Conservation (phyloP, 2,329 filamentous ascomycete species). For the Pyricularia sp. region DNA sequence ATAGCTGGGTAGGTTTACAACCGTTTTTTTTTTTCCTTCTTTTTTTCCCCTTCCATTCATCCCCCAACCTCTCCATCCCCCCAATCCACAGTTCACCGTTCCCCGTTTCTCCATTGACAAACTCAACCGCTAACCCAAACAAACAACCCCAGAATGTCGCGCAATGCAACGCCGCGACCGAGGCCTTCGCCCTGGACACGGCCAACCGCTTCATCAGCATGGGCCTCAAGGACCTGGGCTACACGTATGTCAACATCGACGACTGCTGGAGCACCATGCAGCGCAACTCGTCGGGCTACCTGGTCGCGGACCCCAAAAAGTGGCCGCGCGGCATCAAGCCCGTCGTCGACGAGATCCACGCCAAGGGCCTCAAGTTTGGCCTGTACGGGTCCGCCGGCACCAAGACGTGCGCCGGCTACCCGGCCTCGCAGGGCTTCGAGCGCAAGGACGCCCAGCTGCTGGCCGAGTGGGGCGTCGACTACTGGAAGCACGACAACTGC, state of each 20-base stretch:
- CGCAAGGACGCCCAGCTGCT: conserved; percentile 47
- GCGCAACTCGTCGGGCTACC: conserved; percentile 24
- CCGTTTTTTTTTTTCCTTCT: not conserved
- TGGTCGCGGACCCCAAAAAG: conserved; percentile 35
- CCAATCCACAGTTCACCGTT: not conserved
- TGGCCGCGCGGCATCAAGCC: conserved; percentile 51
- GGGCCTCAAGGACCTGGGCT: conserved; percentile 42
- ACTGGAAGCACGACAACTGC: conserved; percentile 47
- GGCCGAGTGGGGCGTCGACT: conserved; percentile 50
- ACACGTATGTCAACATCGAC: conserved; percentile 51
- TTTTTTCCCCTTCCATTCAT: too few relatives aligned
- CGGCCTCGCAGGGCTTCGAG: conserved; percentile 47
- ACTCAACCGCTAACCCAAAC: not conserved
- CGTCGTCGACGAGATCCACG: conserved; percentile 43
- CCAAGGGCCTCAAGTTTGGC: conserved; percentile 49
- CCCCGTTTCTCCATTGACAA: not conserved
- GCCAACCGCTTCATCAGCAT: conserved; percentile 32
- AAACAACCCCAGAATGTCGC: not conserved
- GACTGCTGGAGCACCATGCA: conserved; percentile 48
- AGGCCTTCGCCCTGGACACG: conserved; percentile 2
- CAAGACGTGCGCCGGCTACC: conserved; percentile 44
- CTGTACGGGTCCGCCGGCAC: conserved; percentile 48
- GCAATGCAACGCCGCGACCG: conserved; percentile 1
- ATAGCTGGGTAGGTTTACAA: not conserved
- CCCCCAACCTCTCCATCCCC: too few relatives aligned